phyloP scores from a whole-genome alignment of 345 rosid genomes.

The Heritiera fomes region DNA sequence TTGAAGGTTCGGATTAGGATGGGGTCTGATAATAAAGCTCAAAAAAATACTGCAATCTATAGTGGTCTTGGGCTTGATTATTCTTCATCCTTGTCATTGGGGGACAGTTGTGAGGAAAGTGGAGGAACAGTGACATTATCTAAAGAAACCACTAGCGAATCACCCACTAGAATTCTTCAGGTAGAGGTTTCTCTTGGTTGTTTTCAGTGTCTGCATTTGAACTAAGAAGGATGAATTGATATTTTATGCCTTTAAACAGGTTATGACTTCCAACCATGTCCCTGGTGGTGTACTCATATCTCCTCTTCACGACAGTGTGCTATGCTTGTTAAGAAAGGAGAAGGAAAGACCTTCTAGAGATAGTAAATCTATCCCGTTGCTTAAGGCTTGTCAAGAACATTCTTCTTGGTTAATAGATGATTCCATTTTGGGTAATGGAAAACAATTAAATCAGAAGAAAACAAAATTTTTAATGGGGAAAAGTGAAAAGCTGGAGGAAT shows the following conservation, averaged over 20 bases:
- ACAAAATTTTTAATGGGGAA: constrained; percentile 29
- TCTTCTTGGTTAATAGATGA: constrained; percentile 31
- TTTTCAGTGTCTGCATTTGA: constrained; percentile 14
- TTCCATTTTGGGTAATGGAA: constrained; percentile 30
- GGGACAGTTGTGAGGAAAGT: constrained; percentile 44
- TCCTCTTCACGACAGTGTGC: constrained; percentile 60
- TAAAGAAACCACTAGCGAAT: constrained; percentile 32
- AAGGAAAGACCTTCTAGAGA: constrained; percentile 24
- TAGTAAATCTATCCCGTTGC: constrained; percentile 25
- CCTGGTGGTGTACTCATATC: constrained; percentile 52
- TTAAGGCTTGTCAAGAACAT: constrained; percentile 28
- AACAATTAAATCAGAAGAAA: constrained; percentile 35
- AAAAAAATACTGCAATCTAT: constrained; percentile 35
- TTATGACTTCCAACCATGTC: constrained; percentile 55
- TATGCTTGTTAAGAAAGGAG: constrained; percentile 39
- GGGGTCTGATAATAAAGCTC: constrained; percentile 43
- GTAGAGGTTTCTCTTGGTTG: constrained; percentile 40
- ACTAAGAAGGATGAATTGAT: constrained; percentile 19
- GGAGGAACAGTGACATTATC: constrained; percentile 33
- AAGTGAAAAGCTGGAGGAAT: constrained; percentile 21
- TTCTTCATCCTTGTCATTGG: constrained; percentile 53
- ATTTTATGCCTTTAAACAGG: constrained; percentile 44
- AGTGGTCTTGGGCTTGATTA: constrained; percentile 41
- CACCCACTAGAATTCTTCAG: constrained; percentile 64
- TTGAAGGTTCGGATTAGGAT: constrained; percentile 59